Conservation (phyloP, 768 basidiomycete genomes). For the Termitomyces sp. region DNA sequence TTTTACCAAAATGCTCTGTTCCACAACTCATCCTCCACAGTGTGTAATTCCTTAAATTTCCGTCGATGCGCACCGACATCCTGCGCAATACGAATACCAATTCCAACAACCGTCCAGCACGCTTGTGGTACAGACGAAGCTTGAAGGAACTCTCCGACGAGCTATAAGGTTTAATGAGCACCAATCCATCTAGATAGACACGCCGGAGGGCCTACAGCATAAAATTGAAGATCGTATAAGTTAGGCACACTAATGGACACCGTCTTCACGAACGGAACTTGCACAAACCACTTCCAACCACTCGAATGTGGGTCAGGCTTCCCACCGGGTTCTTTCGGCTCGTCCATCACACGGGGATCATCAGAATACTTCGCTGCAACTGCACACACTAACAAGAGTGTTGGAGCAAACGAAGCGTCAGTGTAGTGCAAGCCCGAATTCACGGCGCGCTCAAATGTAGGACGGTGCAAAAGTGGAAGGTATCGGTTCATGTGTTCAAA, state of each 20-base stretch:
- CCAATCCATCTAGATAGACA: not conserved
- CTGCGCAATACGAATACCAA: slow-evolving; percentile 71
- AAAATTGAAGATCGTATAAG: slow-evolving; percentile 71
- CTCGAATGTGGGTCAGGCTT: slow-evolving; percentile 33
- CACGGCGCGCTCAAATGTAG: slow-evolving; percentile 53
- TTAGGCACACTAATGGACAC: slow-evolving; percentile 53
- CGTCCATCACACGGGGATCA: slow-evolving; percentile 47
- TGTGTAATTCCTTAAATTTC: slow-evolving; percentile 27
- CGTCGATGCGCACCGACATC: slow-evolving; percentile 71
- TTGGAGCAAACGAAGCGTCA: slow-evolving; percentile 47
- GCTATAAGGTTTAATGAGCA: slow-evolving; percentile 25
- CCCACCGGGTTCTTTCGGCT: slow-evolving; percentile 9
- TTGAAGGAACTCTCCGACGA: slow-evolving; percentile 46
- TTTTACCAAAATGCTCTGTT: slow-evolving; percentile 62
- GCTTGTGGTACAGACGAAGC: slow-evolving; percentile 57
- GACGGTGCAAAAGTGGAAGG: slow-evolving; percentile 67
- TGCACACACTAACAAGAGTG: slow-evolving; percentile 68
- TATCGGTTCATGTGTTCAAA: slow-evolving; percentile 53
- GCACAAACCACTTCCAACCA: slow-evolving; percentile 64
- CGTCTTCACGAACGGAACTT: slow-evolving; percentile 58
- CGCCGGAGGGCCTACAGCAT: slow-evolving; percentile 34
- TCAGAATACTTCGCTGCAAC: slow-evolving; percentile 53
- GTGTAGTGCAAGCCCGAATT: slow-evolving; percentile 42
- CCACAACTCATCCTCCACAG: slow-evolving; percentile 66
- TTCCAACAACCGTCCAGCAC: slow-evolving; percentile 63